These are phyloP conservation scores for sunflower (Helianthus annuus) DNA, from an alignment of 129 eudicot genomes.

Conservation along the genomic window HanXRQr2.0-SUNRISE NC_035444.2:159299201-159299700, in stretches of 20 bases:
- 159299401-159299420: background rate
- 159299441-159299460: too few relatives aligned
- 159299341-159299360: too few relatives aligned
- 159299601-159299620: background rate
- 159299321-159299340: too few relatives aligned
- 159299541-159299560: background rate
- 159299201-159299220: background rate
- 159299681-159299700: conserved; percentile 4
- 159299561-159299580: background rate
- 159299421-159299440: too few relatives aligned
- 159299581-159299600: background rate
- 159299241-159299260: background rate
- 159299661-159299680: background rate
- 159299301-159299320: too few relatives aligned
- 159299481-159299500: too few relatives aligned
- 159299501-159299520: too few relatives aligned
- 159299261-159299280: too few relatives aligned
- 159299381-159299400: background rate
- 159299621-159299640: background rate
- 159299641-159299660: background rate
- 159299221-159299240: background rate
- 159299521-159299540: background rate
- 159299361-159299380: background rate
- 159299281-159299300: too few relatives aligned
- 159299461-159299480: too few relatives aligned